These are phyloP conservation scores for Novymonas esmeraldas DNA, from an alignment of 208 protist genomes.

Conservation along the genomic window DNA sequence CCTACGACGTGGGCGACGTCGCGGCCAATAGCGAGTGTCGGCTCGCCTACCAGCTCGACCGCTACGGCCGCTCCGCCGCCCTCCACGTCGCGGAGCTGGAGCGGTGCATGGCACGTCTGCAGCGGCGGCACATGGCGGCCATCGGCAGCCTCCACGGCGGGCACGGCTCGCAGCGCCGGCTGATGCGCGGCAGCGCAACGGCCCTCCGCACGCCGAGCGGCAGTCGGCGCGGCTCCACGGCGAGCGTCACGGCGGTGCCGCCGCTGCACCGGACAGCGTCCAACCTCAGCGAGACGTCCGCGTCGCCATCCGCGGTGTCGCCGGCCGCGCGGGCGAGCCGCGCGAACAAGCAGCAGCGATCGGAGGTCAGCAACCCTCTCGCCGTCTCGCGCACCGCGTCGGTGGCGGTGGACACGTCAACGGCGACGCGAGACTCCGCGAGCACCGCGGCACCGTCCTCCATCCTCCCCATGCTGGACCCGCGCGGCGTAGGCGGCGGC, in stretches of 20 bases:
- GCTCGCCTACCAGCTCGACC: constrained; percentile 65
- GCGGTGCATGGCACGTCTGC: constrained; percentile 35
- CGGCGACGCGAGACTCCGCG: neutral
- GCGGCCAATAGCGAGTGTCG: constrained; percentile 77
- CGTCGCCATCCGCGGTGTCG: neutral
- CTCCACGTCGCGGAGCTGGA: constrained; percentile 62
- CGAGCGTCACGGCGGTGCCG: neutral
- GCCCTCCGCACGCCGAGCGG: neutral
- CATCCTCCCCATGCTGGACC: neutral
- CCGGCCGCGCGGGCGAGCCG: neutral
- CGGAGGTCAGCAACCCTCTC: neutral
- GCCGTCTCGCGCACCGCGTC: neutral
- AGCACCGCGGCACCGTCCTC: neutral
- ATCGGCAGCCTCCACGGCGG: neutral
- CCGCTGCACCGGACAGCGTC: neutral
- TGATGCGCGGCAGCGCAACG: neutral
- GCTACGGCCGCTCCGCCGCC: constrained; percentile 62
- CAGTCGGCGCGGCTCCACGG: constrained; percentile 18
- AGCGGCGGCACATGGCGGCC: constrained; percentile 6
- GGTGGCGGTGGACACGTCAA: neutral
- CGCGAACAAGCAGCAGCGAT: neutral
- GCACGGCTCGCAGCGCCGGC: neutral
- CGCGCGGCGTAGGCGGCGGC: neutral
- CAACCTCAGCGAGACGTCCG: neutral
- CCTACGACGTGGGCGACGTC: constrained; percentile 66